Percentiles rank a stretch among this genome's conserved stretches.
These are phyloP conservation scores for Apiotrichum montevideense DNA, from an alignment of 1,284 basidiomycete genomes.

Conservation along the genomic window DNA sequence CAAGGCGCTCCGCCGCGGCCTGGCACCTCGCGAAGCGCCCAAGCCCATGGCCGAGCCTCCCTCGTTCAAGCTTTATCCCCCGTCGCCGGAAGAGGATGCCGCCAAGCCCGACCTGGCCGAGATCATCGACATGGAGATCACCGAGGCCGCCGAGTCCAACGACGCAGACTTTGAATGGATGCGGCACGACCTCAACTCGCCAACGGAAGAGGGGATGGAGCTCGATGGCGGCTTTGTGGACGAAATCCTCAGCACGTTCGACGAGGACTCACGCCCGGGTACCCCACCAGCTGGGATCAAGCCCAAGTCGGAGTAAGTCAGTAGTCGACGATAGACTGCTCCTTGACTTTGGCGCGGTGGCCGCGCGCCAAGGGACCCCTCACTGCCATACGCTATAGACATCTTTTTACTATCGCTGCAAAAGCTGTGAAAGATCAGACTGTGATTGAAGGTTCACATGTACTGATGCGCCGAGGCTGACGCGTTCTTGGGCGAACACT, in stretches of 20 bases:
- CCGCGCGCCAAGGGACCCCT: no score
- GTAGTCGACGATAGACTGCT: no score
- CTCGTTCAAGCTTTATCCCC: slow-evolving; percentile 25
- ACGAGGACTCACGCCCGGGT: not conserved
- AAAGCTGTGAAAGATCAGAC: no score
- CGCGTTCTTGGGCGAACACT: no score
- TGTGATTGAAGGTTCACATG: no score
- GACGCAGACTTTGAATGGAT: slow-evolving; percentile 17
- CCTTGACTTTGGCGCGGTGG: no score
- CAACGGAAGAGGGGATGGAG: not conserved
- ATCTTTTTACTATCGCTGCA: no score
- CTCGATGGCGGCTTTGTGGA: slow-evolving; percentile 8
- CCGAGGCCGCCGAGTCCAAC: slow-evolving; percentile 8
- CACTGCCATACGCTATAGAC: no score
- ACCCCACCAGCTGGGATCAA: not conserved
- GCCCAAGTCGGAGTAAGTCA: not conserved
- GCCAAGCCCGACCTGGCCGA: slow-evolving; percentile 4
- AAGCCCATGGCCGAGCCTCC: slow-evolving; percentile 1
- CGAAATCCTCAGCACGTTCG: slow-evolving; percentile 2
- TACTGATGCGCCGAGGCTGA: no score
- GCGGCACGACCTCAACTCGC: slow-evolving; percentile 12
- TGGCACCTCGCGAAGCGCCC: slow-evolving; percentile 7
- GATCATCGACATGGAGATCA: not conserved
- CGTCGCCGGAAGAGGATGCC: slow-evolving; percentile 16
- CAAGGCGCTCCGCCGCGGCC: slow-evolving; percentile 21